These are phyloP conservation scores for Colletotrichum viniferum DNA, from an alignment of 2,329 filamentous ascomycete species.

Conservation along the genomic window DNA sequence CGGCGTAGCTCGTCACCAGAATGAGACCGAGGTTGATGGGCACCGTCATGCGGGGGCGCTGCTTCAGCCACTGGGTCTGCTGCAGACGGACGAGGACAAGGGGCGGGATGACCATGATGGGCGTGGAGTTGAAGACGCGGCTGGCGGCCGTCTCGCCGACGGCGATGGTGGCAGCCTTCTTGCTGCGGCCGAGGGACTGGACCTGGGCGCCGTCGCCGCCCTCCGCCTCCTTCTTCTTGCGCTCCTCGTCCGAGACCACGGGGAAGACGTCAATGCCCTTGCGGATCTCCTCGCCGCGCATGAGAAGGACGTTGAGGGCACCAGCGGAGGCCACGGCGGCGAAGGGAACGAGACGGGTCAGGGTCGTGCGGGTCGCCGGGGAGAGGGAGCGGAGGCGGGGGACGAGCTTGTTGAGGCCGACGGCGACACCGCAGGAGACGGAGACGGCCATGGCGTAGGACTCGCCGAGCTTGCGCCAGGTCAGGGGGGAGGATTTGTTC, in stretches of 20 bases:
- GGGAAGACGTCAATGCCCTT: slow-evolving; percentile 93
- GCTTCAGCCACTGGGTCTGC: slow-evolving; percentile 80
- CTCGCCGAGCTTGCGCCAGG: slow-evolving; percentile 78
- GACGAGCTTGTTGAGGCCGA: slow-evolving; percentile 89
- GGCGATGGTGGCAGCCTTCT: slow-evolving; percentile 84
- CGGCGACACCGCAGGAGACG: slow-evolving; percentile 90
- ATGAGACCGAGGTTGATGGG: slow-evolving; percentile 90
- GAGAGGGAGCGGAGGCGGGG: slow-evolving; percentile 80
- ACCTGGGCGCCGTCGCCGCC: slow-evolving; percentile 64
- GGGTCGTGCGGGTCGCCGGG: slow-evolving; percentile 75
- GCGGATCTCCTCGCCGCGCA: slow-evolving; percentile 95
- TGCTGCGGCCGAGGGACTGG: slow-evolving; percentile 79
- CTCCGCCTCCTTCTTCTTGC: slow-evolving; percentile 56
- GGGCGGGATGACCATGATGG: slow-evolving; percentile 96
- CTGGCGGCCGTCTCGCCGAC: slow-evolving; percentile 93
- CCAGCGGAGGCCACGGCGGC: slow-evolving; percentile 92
- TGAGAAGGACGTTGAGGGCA: slow-evolving; percentile 93
- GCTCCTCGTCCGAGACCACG: slow-evolving; percentile 73
- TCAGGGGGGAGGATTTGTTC: slow-evolving; percentile 94
- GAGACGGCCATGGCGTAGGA: slow-evolving; percentile 92
- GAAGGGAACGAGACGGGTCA: slow-evolving; percentile 91
- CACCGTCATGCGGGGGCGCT: slow-evolving; percentile 75
- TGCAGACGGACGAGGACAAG: slow-evolving; percentile 85
- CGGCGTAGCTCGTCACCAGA: slow-evolving; percentile 83
- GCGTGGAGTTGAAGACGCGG: slow-evolving; percentile 90